These are phyloP conservation scores for Leccinum obscurum DNA, from an alignment of 768 basidiomycete species.

Conservation along the genomic window DNA sequence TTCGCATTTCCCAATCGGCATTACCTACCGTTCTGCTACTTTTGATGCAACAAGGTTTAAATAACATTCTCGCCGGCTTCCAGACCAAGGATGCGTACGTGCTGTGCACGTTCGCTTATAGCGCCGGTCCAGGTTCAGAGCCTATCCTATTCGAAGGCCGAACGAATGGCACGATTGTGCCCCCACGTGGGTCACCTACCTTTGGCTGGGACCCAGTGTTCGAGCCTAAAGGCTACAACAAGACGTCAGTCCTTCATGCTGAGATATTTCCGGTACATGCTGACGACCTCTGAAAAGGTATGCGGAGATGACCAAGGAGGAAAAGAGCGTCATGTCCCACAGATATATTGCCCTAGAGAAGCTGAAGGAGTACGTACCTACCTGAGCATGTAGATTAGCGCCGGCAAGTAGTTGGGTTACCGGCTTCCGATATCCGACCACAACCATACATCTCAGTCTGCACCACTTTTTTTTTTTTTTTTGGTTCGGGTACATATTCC, in stretches of 20 bases:
- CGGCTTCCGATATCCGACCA: conserved; percentile 14
- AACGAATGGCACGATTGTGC: conserved; percentile 89
- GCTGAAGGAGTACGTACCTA: conserved; percentile 38
- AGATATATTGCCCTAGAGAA: conserved; percentile 63
- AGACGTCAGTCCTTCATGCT: conserved; percentile 57
- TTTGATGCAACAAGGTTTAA: conserved; percentile 53
- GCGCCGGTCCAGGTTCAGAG: conserved; percentile 74
- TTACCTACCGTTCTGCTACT: not conserved
- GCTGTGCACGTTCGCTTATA: conserved; percentile 95
- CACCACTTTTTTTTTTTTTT: not conserved
- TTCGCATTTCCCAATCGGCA: not conserved
- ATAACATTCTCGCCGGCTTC: conserved; percentile 78
- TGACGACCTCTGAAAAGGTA: conserved; percentile 40
- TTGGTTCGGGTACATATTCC: not conserved
- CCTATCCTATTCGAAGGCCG: conserved; percentile 85
- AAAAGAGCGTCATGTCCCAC: conserved; percentile 68
- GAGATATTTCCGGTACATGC: not conserved
- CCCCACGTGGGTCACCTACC: conserved; percentile 67
- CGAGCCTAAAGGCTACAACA: conserved; percentile 68
- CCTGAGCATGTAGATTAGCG: too few relatives aligned
- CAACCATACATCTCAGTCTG: not conserved
- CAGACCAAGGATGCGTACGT: conserved; percentile 79
- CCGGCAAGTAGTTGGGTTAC: conserved; percentile 16
- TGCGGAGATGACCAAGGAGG: conserved; percentile 63
- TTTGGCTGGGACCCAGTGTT: conserved; percentile 96